Evolutionary conservation across 208 protist species (phyloP), one percentile per base, ranked within the genome.

Genomic region (Strigomonas culicis): DNA sequence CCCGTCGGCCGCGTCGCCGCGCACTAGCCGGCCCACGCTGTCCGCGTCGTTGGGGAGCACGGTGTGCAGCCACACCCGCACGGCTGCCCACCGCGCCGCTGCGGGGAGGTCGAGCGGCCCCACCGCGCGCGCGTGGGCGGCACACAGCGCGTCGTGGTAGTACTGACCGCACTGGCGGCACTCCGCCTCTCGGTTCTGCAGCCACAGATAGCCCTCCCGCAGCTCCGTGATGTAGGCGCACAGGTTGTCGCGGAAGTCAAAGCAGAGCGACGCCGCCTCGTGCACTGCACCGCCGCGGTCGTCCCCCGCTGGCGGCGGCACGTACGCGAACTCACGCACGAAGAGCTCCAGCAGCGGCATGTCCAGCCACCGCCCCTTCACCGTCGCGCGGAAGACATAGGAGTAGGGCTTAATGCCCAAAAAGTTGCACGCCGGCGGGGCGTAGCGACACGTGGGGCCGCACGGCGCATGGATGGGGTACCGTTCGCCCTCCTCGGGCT

Each of bases 331-430:
- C 72, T 98, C 96, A 10, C 63, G 56, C 6, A 77, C 51, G 39
- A 98, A 96, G 7, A 98, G 68, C 4, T 78, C 74, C 0, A 98
- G 67, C 19, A 98, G 68, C 1, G 84, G 79, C 2, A 44, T 57
- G 17, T 86, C 92, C 4, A 97, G 60, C 96, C 97, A 98, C 1
- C 97, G 76, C 0, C 93, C 91, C 70, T 98, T 98, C 43, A 83
- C 90, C 21, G 80, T 67, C 7, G 88, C 88, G 27, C 69, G 66
- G 63, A 97, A 98, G 27, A 80, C 75, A 56, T 81, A 90, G 32
- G 66, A 70, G 78, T 98, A 98, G 11, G 96, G 93, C 53, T 30
- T 51, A 52, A 94, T 67, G 11, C 72, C 88, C n/a, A 94, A 59
- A 43, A 77, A 74, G 24, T 63, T 0, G 46, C 34, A 1, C 25